Base-by-base conservation (phyloP, 2,329 filamentous ascomycete species). In the Leptographium radiaticola region DNA sequence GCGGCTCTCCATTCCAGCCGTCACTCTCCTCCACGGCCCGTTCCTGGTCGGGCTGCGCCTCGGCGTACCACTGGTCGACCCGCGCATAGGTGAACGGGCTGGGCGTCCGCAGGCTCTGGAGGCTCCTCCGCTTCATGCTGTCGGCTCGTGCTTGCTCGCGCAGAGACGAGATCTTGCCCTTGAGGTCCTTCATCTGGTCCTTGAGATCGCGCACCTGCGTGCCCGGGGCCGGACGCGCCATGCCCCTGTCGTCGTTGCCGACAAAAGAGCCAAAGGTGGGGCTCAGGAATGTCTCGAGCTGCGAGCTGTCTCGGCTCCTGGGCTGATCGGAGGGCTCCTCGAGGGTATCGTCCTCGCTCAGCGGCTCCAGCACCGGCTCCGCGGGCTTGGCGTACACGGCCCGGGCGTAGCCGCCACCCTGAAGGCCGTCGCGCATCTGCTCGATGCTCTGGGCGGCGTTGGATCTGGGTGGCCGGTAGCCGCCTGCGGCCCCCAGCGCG, bases 101-200 rank as follows among this genome's bases (percentile, higher is more conserved):
- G 0, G 84, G 82, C 1, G 83, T 85, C 40, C 87, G 79, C 56
- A 91, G 68, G 62, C 79, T 89, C 60, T 88, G 84, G 52, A 90
- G 67, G 65, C 87, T 95, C 53, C 83, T 79, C 51, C 89, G 79
- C 62, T 87, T 83, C 62, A 94, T 67, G 60, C 79, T 89, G 61
- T 95, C 89, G 55, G 86, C 86, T 20, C 86, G 80, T 0, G 87
- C 86, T 61, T 88, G 84, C 58, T 89, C 82, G 61, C 87, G 85
- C 44, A 95, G 68, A 16, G 75, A 85, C 1, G 88, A 90, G 39
- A 95, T 89, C 62, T 89, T 88, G 56, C 86, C 87, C 64, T 89
- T 90, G 48, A 95, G 74, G 52, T 86, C 88, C 54, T 86, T 83
- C 79, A 95, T 87, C 65, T 95, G 89, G 59, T 89, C 84, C 56